Base-by-base conservation (phyloP, 169 alveolate genomes). In the Babesia ovata region DNA sequence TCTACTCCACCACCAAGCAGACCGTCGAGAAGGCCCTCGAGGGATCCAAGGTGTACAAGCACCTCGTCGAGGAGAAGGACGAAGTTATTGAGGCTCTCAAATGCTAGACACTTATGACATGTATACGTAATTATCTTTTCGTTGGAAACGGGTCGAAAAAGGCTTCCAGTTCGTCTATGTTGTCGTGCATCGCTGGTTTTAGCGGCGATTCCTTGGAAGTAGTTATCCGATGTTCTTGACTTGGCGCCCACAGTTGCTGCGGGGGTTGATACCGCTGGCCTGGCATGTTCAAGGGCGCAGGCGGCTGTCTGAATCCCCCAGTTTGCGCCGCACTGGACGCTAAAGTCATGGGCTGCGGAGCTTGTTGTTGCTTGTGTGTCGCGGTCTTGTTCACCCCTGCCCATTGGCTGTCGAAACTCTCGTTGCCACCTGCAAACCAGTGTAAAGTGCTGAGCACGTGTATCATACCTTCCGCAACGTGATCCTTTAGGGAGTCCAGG, bases 1-100 rank as follows among this genome's bases (percentile, higher is more conserved):
- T 88, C n/a, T 89, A 89, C 78, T 88, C 93, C 13, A 85, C 93
- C 13, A 89, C 92, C 45, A 89, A 89, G 39, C 92, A 85, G 72
- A 87, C 93, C 22, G 77, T 89, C 24, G 86, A 85, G 73, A 89
- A 89, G 77, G 81, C 88, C 45, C 65, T 89, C 19, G 88, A 79
- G 24, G 93, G 93, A 13, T 82, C 82, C 39, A 89, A 84, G 57
- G 83, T 89, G 45, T 54, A 78, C 78, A 85, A 85, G 49, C 82
- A 88, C 56, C 92, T 89, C 66, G 89, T 89, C 21, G 93, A 89
- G 75, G 86, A 86, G 67, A 85, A 59, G 56, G 85, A 74, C 50
- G 89, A 82, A 54, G 45, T 82, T 58, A 10, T 24, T 29, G 89
- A 72, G 36, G 87, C 87, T 49, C 77, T 79, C 13, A 67, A 67